These are phyloP conservation scores for Claviceps arundinis DNA, from an alignment of 2,329 filamentous ascomycete genomes.

Conservation along the genomic window DNA sequence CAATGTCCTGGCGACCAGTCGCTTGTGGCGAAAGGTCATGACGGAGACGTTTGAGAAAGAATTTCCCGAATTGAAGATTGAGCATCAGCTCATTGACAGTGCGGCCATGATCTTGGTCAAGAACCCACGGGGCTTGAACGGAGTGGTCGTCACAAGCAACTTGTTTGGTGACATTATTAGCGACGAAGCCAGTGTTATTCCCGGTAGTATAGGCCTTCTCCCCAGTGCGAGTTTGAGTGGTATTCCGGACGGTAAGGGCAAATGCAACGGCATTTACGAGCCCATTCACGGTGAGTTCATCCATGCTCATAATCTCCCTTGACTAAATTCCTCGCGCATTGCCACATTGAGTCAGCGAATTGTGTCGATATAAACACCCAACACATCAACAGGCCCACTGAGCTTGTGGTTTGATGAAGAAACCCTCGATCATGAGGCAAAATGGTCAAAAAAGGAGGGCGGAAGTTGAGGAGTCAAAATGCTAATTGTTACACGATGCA, in stretches of 20 bases:
- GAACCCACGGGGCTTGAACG: constrained; percentile 77
- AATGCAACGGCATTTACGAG: constrained; percentile 61
- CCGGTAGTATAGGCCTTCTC: constrained; percentile 30
- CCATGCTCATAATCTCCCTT: too few relatives aligned
- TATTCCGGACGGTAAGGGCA: constrained; percentile 19
- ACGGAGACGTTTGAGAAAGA: constrained; percentile 74
- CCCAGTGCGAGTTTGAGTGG: constrained; percentile 32
- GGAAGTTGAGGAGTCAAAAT: not conserved
- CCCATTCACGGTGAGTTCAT: constrained; percentile 48
- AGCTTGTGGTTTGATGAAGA: not conserved
- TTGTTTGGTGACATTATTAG: constrained; percentile 85
- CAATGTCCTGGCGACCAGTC: constrained; percentile 81
- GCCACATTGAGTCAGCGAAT: too few relatives aligned
- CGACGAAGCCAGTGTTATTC: constrained; percentile 68
- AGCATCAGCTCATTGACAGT: constrained; percentile 86
- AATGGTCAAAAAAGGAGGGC: not conserved
- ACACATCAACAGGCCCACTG: too few relatives aligned
- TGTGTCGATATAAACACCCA: too few relatives aligned
- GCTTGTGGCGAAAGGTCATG: constrained; percentile 81
- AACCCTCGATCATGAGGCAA: not conserved
- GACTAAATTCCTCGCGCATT: not conserved
- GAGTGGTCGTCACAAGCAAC: constrained; percentile 84
- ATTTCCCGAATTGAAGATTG: constrained; percentile 73
- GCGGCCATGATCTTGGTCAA: constrained; percentile 97
- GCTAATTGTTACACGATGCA: not conserved